Evolutionary conservation across 1,284 basidiomycete species (phyloP), one percentile per base, ranked within the genome.

Genomic region (Ceratorhiza oryzae-sativae): DNA sequence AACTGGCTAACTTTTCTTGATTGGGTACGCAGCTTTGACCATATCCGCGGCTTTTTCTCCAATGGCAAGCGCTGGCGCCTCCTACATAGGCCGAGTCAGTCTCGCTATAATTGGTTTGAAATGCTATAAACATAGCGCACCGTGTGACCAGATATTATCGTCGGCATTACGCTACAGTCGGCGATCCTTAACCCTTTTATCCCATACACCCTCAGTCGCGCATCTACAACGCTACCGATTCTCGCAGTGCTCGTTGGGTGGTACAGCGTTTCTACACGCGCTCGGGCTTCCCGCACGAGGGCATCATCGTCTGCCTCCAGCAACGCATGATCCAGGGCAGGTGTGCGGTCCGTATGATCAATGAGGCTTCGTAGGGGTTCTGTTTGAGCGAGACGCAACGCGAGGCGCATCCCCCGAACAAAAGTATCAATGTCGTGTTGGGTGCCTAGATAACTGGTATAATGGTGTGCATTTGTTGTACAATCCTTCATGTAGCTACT

Each of bases 171-270:
- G n/a, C n/a, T n/a, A n/a, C n/a, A n/a, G n/a, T n/a, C n/a, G n/a
- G n/a, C n/a, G n/a, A n/a, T n/a, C n/a, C n/a, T n/a, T n/a, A n/a
- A n/a, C n/a, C n/a, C n/a, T n/a, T n/a, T n/a, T n/a, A n/a, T n/a
- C n/a, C n/a, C n/a, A n/a, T n/a, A n/a, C n/a, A n/a, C n/a, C n/a
- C n/a, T n/a, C n/a, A n/a, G n/a, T n/a, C n/a, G n/a, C 4, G 80
- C 77, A 73, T 84, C 81, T 6, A 86, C 84, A n/a, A 85, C 84
- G 15, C 84, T 83, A 1, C 83, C 86, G 86, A 90, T 90, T 39
- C 86, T 81, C 75, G 87, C 88, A 0, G 86, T 87, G 55, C 84
- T 83, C 23, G 85, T 78, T 0, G 87, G 87, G 76, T 88, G 87
- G 75, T 85, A 88, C 48, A 91, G 77, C 6, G 88, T 90, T 75